Base-by-base conservation (phyloP, 1,284 basidiomycete genomes). In the Austroboletus niveus region DNA sequence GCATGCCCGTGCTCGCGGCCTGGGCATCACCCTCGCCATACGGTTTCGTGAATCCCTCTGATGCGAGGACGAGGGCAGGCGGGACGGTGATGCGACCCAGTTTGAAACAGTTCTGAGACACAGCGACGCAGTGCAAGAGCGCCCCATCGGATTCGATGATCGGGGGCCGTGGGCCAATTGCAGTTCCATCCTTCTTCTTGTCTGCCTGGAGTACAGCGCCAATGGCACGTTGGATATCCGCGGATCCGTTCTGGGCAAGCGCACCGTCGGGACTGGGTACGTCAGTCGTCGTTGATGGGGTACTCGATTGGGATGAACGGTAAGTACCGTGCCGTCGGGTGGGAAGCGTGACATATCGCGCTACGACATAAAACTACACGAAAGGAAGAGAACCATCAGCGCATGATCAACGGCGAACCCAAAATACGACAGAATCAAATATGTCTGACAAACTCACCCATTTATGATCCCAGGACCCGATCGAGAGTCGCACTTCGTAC, bases 391-490 rank as follows among this genome's bases (percentile, higher is more conserved):
- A 49, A 11, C 1, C 2, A 29, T 22, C 55, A 48, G 40, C 15
- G 6, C 1, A 45, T 17, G 14, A 42, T 8, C 12, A 11, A 42
- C 27, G 27, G 30, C 29, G 27, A 11, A 30, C 14, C 41, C 41
- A n/a, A 24, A 30, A 11, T 27, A 40, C 11, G 11, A 40, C 22
- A 15, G 22, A 17, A 29, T 8, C 5, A 12, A 17, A 42, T 34
- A 34, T 34, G 32, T 10, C 32, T 34, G 20, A 30, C 4, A 4
- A 29, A 47, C 57, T 45, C 57, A 91, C 87, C 92, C 92, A 94
- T 80, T 94, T 94, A 46, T 85, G 75, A 54, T 92, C 92, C 89
- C 90, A 94, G 4, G 82, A 77, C 5, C 74, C 85, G 15, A 89
- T 69, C 31, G 69, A 75, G n/a, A 82, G 68, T 48, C 87, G 78